These are phyloP conservation scores for Diplocarpon rosae DNA, from an alignment of 2,329 filamentous ascomycete genomes.

Conservation along the genomic window DNA sequence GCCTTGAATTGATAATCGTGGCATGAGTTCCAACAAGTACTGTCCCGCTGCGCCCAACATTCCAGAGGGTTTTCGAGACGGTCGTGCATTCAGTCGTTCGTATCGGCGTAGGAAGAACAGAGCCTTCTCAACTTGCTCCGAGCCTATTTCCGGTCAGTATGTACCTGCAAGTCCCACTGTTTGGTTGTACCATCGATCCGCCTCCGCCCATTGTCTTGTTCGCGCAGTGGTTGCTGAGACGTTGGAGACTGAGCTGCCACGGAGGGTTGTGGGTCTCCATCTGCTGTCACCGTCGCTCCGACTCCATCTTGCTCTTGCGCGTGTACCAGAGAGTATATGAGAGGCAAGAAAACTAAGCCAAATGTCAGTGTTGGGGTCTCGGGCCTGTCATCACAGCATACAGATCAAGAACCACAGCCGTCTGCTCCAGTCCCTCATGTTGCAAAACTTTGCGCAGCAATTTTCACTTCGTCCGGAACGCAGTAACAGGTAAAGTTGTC, in stretches of 20 bases:
- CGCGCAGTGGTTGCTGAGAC: conserved; percentile 20
- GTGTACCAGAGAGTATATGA: conserved; percentile 14
- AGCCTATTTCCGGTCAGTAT: conserved; percentile 20
- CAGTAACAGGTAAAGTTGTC: conserved; percentile 13
- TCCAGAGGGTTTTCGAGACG: conserved; percentile 41
- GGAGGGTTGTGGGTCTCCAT: conserved; percentile 20
- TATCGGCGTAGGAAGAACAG: conserved; percentile 26
- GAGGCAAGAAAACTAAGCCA: conserved; percentile 21
- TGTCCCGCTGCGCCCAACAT: conserved; percentile 44
- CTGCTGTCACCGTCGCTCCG: conserved; percentile 15
- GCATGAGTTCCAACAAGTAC: conserved; percentile 52
- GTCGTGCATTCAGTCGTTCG: conserved; percentile 22
- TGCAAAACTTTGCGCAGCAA: conserved; percentile 15
- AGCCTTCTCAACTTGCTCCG: conserved; percentile 29
- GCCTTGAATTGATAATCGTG: conserved; percentile 53
- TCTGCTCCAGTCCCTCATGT: conserved; percentile 24
- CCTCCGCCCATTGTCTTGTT: conserved; percentile 13
- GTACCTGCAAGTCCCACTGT: neutral
- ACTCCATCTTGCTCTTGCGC: conserved; percentile 16
- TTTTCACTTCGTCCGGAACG: conserved; percentile 22
- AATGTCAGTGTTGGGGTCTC: conserved; percentile 2
- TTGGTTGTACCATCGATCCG: conserved; percentile 20
- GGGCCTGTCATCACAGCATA: conserved; percentile 14
- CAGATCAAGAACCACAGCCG: conserved; percentile 26
- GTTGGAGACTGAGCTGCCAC: conserved; percentile 19